Percentiles rank a stretch among this genome's conserved stretches.
Conservation (phyloP, 2,329 filamentous ascomycete genomes). For the Fusarium incarnatum region DNA sequence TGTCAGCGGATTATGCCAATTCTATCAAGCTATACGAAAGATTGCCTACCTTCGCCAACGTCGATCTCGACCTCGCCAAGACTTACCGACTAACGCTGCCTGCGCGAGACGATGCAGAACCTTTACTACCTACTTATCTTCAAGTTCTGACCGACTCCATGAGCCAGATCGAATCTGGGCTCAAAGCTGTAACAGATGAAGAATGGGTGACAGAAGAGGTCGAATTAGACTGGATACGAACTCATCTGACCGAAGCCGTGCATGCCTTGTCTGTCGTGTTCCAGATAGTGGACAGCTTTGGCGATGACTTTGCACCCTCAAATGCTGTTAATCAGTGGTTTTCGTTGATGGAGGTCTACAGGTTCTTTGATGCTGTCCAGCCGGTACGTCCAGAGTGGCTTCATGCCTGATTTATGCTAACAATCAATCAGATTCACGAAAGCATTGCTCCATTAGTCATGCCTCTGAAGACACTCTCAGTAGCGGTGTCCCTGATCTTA, state of each 20-base stretch:
- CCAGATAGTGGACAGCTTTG: conserved; percentile 72
- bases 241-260: conserved; percentile 75
- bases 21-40: conserved; percentile 59
- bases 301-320: conserved; percentile 66
- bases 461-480: conserved; percentile 76
- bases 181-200: conserved; percentile 65
- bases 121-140: conserved; percentile 62
- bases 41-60: conserved; percentile 51
- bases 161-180: conserved; percentile 59
- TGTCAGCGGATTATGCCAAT: conserved; percentile 68
- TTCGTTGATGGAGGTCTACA: conserved; percentile 72
- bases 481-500: conserved; percentile 77
- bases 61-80: conserved; percentile 45
- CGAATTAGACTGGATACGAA: conserved; percentile 70
- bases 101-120: conserved; percentile 55
- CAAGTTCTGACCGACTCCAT: conserved; percentile 62
- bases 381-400: conserved; percentile 45
- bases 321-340: conserved; percentile 78
- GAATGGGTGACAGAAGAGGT: conserved; percentile 63
- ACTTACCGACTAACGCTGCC: conserved; percentile 49
- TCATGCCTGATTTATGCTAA: conserved; percentile 28
- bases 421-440: conserved; percentile 51
- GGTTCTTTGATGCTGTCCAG: conserved; percentile 75
- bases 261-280: conserved; percentile 81
- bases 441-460: conserved; percentile 63